A percentile compares a stretch with the other conserved stretches of the same genome.
phyloP scores from a whole-genome alignment of 331 rosid genomes.

The Rosa hybrid region DNA sequence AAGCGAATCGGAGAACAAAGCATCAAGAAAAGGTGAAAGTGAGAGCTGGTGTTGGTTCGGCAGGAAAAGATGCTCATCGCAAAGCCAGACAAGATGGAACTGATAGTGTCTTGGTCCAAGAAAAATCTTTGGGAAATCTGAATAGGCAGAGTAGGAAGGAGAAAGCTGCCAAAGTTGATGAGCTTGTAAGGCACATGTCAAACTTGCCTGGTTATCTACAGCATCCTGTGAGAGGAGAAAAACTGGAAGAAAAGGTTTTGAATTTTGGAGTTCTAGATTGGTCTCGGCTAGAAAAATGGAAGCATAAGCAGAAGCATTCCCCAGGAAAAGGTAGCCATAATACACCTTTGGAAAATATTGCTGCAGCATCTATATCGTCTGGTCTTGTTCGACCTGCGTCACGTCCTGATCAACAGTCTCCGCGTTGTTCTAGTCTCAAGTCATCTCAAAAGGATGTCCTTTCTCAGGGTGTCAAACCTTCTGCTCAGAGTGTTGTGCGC shows the following conservation, averaged over 20 bases:
- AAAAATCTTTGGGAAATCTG: conserved; percentile 17
- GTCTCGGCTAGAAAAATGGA: conserved; percentile 83
- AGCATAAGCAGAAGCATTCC: conserved; percentile 40
- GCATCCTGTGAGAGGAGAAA: conserved; percentile 51
- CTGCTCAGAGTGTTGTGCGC: conserved; percentile 33
- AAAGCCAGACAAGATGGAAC: conserved; percentile 32
- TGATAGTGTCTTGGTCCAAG: conserved; percentile 19
- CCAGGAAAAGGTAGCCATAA: conserved; percentile 34
- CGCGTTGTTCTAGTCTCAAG: conserved; percentile 34
- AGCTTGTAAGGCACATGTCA: conserved; percentile 91
- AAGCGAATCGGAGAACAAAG: conserved; percentile 31
- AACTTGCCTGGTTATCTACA: conserved; percentile 79
- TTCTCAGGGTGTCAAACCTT: conserved; percentile 30
- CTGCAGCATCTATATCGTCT: conserved; percentile 35
- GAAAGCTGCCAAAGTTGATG: conserved; percentile 54
- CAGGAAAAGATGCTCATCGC: conserved; percentile 30
- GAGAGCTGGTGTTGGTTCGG: conserved; percentile 33
- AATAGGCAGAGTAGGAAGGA: conserved; percentile 37
- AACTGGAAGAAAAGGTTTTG: conserved; percentile 62
- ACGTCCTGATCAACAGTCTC: conserved; percentile 27
- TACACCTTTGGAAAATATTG: conserved; percentile 34
- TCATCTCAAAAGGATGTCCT: conserved; percentile 40
- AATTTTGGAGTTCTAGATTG: conserved; percentile 95
- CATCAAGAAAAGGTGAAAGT: conserved; percentile 32
- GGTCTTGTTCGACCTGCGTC: conserved; percentile 31